Evolutionary conservation across 2,329 filamentous ascomycete species (phyloP), one percentile per base, ranked within the genome.

Genomic region (Ophiosphaerella narmari): DNA sequence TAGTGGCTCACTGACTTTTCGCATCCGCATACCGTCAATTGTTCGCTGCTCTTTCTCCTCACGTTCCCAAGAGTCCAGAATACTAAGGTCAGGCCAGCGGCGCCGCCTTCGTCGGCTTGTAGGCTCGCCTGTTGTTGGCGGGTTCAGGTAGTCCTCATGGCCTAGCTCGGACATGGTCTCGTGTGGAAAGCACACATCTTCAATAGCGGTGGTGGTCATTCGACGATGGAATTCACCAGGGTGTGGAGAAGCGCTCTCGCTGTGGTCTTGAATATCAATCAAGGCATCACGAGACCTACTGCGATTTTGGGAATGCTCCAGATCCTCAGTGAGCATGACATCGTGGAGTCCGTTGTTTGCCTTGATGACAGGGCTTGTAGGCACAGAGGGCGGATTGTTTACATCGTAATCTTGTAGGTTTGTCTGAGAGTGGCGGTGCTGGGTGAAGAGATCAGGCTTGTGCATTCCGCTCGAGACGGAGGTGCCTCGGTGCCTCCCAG

Each of bases 1-100:
- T 66, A 97, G 86, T 8, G 94, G 94, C 69, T 99, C 94, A 5
- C 88, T 95, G 58, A 97, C 93, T 71, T 89, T 94, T 77, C 96
- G 96, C 39, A 89, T 88, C 3, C 91, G 86, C 35, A 90, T 84
- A 46, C 89, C 90, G 49, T 94, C 90, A 43, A 78, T 74, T 45
- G 84, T 93, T 44, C 90, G 84, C 50, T 87, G 87, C 68, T 96
- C 91, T 73, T 96, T 96, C 73, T 99, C 94, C 59, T 93, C 86
- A 4, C 83, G 83, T 54, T 88, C 91, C 92, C 92, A 99, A 57
- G 96, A 90, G 51, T 97, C 90, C 9, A 99, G 77, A 5, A 90
- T 84, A 1, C 84, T 79, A 13, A 97, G 77, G 70, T 97, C 91
- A 0, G 94, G 94, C 91, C 92, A 97, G 59, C 88, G 86, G 32